Evolutionary conservation across 805 yeast genomes (phyloP), one percentile per base, ranked within the genome.

Genomic region (Saturnispora kantuleensis): DNA sequence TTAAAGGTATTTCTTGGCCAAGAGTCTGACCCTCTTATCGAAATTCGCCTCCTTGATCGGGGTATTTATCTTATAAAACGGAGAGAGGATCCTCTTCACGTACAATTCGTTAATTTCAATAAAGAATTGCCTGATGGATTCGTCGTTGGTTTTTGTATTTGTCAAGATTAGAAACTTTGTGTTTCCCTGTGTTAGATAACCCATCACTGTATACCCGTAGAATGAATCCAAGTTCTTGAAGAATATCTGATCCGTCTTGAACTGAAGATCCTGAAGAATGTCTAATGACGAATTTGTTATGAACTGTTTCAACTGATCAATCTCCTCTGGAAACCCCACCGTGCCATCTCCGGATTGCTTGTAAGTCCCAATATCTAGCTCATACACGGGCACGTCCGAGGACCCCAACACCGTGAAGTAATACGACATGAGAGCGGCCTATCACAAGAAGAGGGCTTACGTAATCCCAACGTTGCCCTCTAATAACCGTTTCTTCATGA

Each of bases 361-460:
- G 61, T 71, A 76, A 0, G 93, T 76, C 1, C 90, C 85, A 44
- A 89, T 81, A 56, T 88, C 96, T 7, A 87, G 71, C 57, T 89
- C 96, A 54, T 88, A 93, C 2, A 93, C 57, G 0, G 97, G 96
- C 50, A 75, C 76, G 60, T 93, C 97, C 32, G 76, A 73, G 1
- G 89, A 81, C 13, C 97, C 97, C 35, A 93, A 76, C 39, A 93
- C 81, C 4, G 94, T 83, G 56, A 93, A 78, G 62, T 88, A 89
- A 65, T 81, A 85, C n/a, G 95, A 83, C 80, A 43, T 43, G 10
- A 15, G 13, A 15, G n/a, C 18, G 40, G 6, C 10, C 12, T 28
- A 10, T 38, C 13, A 18, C 30, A 21, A 17, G 11, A 11, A 10
- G 26, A 5, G n/a, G 6, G 15, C 34, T n/a, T n/a, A n/a, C 34